These are phyloP conservation scores for Phytophthora uliginosa DNA, from an alignment of 352 stramenopile species.

Conservation along the genomic window DNA sequence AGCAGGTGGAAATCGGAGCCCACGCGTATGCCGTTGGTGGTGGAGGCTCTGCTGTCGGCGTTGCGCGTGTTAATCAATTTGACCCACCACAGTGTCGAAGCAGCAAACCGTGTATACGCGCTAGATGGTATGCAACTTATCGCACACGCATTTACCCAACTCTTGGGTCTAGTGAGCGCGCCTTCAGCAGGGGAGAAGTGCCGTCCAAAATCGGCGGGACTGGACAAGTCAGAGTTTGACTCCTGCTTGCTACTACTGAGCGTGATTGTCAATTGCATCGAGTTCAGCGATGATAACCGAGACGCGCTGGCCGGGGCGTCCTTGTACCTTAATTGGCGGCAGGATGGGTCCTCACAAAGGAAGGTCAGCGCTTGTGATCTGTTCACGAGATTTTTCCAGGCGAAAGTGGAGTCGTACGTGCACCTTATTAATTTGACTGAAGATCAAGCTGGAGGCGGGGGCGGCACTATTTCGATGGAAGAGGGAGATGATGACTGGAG, in stretches of 20 bases:
- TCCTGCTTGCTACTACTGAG: constrained; percentile 67
- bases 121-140: constrained; percentile 55
- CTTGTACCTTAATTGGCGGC: background rate
- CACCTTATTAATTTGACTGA: constrained; percentile 49
- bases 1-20: constrained; percentile 39
- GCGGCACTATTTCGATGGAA: constrained; percentile 20
- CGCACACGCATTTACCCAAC: constrained; percentile 50
- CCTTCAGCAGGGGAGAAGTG: background rate
- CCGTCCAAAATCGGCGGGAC: background rate
- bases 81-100: constrained; percentile 74
- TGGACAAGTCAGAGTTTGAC: constrained; percentile 73
- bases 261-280: constrained; percentile 78
- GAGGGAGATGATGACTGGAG: constrained; percentile 51
- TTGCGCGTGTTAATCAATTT: constrained; percentile 84
- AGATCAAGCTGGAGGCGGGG: constrained; percentile 12
- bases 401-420: constrained; percentile 63
- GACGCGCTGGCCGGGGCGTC: constrained; percentile 36
- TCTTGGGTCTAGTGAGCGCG: constrained; percentile 33
- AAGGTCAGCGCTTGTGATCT: constrained; percentile 41
- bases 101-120: constrained; percentile 48
- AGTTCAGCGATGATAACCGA: constrained; percentile 68
- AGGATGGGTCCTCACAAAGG: background rate
- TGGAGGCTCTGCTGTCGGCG: constrained; percentile 56
- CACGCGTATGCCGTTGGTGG: constrained; percentile 40
- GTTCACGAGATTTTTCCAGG: constrained; percentile 64